A percentile compares a stretch with the other conserved stretches of the same genome.
Conservation (phyloP, 2,329 filamentous ascomycete genomes). For the Claviceps cyperi region DNA sequence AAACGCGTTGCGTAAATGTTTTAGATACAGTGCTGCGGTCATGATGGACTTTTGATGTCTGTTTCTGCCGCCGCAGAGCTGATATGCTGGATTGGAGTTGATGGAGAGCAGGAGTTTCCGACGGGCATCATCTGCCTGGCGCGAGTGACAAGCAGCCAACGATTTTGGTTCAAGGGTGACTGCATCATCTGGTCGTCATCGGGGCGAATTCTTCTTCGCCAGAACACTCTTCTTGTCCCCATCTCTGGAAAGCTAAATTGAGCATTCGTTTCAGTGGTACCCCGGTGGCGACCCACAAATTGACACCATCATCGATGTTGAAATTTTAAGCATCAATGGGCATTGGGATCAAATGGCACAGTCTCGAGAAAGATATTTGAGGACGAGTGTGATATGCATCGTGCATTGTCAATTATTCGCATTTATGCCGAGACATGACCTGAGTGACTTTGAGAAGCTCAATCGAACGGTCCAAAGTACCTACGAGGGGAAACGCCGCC, state of each 20-base stretch:
- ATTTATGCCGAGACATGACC: too few relatives aligned
- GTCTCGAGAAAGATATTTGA: too few relatives aligned
- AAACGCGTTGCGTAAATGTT: neutral
- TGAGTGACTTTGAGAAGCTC: too few relatives aligned
- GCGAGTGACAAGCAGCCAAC: neutral
- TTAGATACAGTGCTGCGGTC: neutral
- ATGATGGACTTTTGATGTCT: neutral
- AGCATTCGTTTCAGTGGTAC: neutral
- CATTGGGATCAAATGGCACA: too few relatives aligned
- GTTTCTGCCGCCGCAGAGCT: neutral
- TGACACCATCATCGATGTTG: slow-evolving; percentile 2
- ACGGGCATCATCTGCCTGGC: neutral
- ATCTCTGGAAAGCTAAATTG: neutral
- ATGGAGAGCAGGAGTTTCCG: neutral
- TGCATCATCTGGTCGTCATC: slow-evolving; percentile 1
- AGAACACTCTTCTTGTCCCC: neutral
- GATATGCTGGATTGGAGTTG: neutral
- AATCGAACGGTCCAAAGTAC: too few relatives aligned
- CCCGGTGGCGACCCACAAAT: neutral
- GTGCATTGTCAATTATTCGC: too few relatives aligned
- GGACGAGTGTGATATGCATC: too few relatives aligned
- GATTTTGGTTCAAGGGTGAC: neutral
- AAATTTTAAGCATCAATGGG: neutral
- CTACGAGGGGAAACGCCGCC: too few relatives aligned
- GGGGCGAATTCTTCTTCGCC: neutral